Conservation (phyloP, 2,329 filamentous ascomycete species). For the Curvularia eragrostidis region DNA sequence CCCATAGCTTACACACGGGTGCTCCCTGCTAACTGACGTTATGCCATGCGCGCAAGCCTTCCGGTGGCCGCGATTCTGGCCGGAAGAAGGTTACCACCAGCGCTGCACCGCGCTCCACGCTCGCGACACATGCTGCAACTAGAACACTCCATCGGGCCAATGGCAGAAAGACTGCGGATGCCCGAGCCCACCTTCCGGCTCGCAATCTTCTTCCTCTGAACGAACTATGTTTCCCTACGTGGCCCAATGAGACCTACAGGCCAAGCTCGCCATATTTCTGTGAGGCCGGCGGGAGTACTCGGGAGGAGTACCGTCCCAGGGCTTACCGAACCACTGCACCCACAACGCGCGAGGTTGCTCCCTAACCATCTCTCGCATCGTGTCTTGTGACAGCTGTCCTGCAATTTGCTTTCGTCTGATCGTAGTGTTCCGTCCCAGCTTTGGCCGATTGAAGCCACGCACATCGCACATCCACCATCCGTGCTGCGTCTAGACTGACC, state of each 20-base stretch:
- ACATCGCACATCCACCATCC: conserved; percentile 34
- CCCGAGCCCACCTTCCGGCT: conserved; percentile 37
- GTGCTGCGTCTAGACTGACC: conserved; percentile 35
- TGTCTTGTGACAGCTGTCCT: conserved; percentile 45
- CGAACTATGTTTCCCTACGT: conserved; percentile 43
- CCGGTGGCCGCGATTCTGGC: conserved; percentile 22
- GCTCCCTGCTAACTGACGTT: conserved; percentile 27
- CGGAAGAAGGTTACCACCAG: conserved; percentile 30
- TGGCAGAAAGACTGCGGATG: conserved; percentile 29
- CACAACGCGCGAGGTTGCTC: conserved; percentile 33
- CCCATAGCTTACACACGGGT: conserved; percentile 24
- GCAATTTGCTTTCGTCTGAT: conserved; percentile 38
- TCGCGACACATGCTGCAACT: conserved; percentile 38
- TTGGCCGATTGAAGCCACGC: conserved; percentile 41
- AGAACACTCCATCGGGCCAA: conserved; percentile 32
- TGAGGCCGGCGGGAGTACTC: conserved; percentile 33
- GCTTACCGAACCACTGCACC: conserved; percentile 40
- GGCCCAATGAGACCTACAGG: conserved; percentile 45
- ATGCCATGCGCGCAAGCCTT: conserved; percentile 27
- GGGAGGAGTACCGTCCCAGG: conserved; percentile 39
- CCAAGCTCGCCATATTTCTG: conserved; percentile 34
- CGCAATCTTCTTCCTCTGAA: conserved; percentile 36
- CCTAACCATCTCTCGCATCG: conserved; percentile 29
- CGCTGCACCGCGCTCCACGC: conserved; percentile 35
- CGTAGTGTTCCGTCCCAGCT: conserved; percentile 30